Evolutionary conservation across 768 basidiomycete genomes (phyloP), one percentile per base, ranked within the genome.

Genomic region (Mycena rosella): DNA sequence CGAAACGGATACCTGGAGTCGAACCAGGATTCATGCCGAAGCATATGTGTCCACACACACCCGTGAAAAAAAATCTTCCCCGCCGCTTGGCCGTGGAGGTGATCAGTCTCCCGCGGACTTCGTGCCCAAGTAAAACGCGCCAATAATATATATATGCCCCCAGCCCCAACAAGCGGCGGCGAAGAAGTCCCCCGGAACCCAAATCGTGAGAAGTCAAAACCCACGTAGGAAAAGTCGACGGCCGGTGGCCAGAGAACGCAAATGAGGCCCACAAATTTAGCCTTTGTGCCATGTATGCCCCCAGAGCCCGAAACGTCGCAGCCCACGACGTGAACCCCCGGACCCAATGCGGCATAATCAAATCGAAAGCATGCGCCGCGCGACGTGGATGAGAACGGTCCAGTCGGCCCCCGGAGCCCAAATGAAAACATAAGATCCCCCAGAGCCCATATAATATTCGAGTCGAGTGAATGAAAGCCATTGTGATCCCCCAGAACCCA

Each of bases 61-160:
- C 54, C 54, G 54, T 36, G 22, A 20, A 53, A 40, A 40, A 26
- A 55, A 58, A 30, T n/a, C 10, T 42, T 32, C 44, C 30, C 26
- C n/a, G 56, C 56, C 44, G 38, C 24, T 22, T 45, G 42, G 56
- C 56, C 56, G 29, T 26, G 14, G 56, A 58, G 56, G 40, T 58
- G 56, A 58, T 58, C 56, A 45, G 27, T 40, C 40, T 58, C 56
- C 29, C 15, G 44, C 44, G 56, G 56, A 30, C 56, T 58, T 56
- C 26, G 24, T 42, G 36, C 36, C 34, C 54, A 40, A 26, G 24
- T 40, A 26, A 26, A 34, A n/a, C 52, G 36, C 34, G 36, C 22
- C 13, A n/a, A n/a, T 18, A 45, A 24, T 40, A 40, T n/a, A 45
- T 45, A 27, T 24, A 26, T 29, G 38, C 53, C 53, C 54, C n/a